A percentile compares a stretch with the other conserved stretches of the same genome.
These are phyloP conservation scores for Albatrellus ellisii DNA, from an alignment of 768 basidiomycete genomes.

Conservation along the genomic window DNA sequence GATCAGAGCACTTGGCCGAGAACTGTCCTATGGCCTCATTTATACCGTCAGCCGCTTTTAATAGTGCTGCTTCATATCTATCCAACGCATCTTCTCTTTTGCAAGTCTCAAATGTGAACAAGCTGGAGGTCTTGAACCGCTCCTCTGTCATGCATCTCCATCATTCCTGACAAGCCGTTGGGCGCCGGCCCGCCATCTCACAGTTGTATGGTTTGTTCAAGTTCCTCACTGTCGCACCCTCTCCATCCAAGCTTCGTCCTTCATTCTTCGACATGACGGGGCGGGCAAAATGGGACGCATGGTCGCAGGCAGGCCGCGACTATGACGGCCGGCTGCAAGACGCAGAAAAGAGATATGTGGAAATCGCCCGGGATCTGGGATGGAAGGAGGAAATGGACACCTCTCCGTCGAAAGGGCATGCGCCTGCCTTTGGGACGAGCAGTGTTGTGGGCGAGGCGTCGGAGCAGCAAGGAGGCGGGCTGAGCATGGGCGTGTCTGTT, in stretches of 20 bases:
- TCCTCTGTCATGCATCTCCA: slow-evolving; percentile 8
- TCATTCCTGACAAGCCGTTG: slow-evolving; percentile 10
- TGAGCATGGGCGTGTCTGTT: slow-evolving; percentile 48
- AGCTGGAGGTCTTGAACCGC: slow-evolving; percentile 53
- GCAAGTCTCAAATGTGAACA: slow-evolving; percentile 44
- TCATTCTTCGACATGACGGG: slow-evolving; percentile 70
- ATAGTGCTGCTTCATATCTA: slow-evolving; percentile 50
- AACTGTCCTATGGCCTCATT: slow-evolving; percentile 17
- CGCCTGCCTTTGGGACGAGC: too few relatives aligned
- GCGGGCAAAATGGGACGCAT: slow-evolving; percentile 83
- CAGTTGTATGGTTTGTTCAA: slow-evolving; percentile 86
- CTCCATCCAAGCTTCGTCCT: slow-evolving; percentile 48
- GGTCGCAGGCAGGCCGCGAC: slow-evolving; percentile 38
- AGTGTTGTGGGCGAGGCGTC: slow-evolving; percentile 3
- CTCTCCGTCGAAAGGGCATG: too few relatives aligned
- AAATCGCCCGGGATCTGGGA: slow-evolving; percentile 53
- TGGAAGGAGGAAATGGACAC: slow-evolving; percentile 54
- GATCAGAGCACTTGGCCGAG: too few relatives aligned
- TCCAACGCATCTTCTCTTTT: slow-evolving; percentile 40
- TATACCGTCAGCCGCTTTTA: slow-evolving; percentile 30
- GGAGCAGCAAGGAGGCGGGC: slow-evolving; percentile 15
- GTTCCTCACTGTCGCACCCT: slow-evolving; percentile 43
- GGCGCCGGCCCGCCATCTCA: slow-evolving; percentile 5
- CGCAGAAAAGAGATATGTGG: slow-evolving; percentile 54
- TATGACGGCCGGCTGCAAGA: slow-evolving; percentile 30